Evolutionary conservation across 805 yeast genomes (phyloP), one percentile per base, ranked within the genome.

Genomic region (Phaffomyces opuntiae): DNA sequence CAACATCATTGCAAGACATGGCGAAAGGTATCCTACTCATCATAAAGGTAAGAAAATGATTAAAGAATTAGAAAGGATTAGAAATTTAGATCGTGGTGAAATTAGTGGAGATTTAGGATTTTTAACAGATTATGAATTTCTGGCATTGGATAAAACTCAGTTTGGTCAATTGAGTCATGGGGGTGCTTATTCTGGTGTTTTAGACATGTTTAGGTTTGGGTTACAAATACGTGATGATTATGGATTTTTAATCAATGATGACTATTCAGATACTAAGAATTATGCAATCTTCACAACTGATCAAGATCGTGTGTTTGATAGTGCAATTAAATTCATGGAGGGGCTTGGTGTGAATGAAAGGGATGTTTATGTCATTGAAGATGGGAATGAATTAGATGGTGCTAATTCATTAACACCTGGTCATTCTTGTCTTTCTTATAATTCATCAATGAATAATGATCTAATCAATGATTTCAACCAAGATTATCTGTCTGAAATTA

Each of bases 371-470:
- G 63, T 74, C 12, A 53, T 80, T 24, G 67, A 70, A 38, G 87
- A 81, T 56, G 64, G 45, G 34, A 49, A 64, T 40, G 61, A 57
- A 9, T 50, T 54, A 5, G 68, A 66, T 56, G 87, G 87, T 32
- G 81, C 77, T 32, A 75, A 81, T 61, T 70, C 83, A 5, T 65
- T 82, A 60, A 76, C 85, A 7, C 79, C 85, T 16, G 53, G 47
- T 17, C 45, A 49, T 4, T 66, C 74, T 25, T 59, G 65, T 44
- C 71, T 70, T 12, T 74, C 78, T 55, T 57, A 57, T 27, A 65
- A 69, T 27, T 70, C 60, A 46, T 19, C 47, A 14, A 26, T 53
- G 4, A 53, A 65, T 45, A 56, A 57, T n/a, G 54, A 54, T n/a
- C 48, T 53, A n/a, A 56, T 69, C 45, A 55, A 61, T 19, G 57